Base-by-base conservation (phyloP, 1,284 basidiomycete genomes). In the Boletus sp. region DNA sequence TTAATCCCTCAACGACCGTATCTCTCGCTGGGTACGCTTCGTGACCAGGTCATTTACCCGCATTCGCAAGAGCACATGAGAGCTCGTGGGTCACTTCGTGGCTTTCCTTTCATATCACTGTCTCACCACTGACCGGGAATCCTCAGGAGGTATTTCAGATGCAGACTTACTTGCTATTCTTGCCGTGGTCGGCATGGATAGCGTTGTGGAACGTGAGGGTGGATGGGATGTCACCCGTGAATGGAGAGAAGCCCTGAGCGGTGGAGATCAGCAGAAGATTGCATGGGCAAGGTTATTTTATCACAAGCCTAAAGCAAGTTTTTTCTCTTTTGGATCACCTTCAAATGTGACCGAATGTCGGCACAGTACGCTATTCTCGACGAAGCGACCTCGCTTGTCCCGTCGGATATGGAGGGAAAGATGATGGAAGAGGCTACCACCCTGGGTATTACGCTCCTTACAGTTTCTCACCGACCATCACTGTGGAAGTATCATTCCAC, bases 231-330 rank as follows among this genome's bases (percentile, higher is more conserved):
- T 83, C 2, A 84, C 86, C 35, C 84, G 90, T 58, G 97, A 98
- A 70, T 99, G 97, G 97, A 83, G 94, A 63, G 95, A 97, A 74
- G 88, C 93, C 1, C 79, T 99, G 37, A 94, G 91, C 67, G 96
- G 93, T 4, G 93, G 91, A 35, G 91, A 93, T 71, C 89, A 93
- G 71, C 91, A 93, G 76, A 91, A 97, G 75, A 93, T 99, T 64
- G 97, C 97, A 0, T 98, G 97, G 95, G 96, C 95, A 9, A 81
- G 97, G 63, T 76, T 99, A 66, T 99, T 98, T 77, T 99, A 98
- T 77, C 97, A 99, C 75, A 83, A 84, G 65, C 97, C 97, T 23
- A 95, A 95, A 82, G 94, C 89, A 67, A 63, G 75, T 59, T 58
- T 57, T 35, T 27, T 11, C 33, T 11, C 47, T 43, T 59, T 30